phyloP scores from a whole-genome alignment of 352 stramenopile species.

The Pythium oligandrum region DNA sequence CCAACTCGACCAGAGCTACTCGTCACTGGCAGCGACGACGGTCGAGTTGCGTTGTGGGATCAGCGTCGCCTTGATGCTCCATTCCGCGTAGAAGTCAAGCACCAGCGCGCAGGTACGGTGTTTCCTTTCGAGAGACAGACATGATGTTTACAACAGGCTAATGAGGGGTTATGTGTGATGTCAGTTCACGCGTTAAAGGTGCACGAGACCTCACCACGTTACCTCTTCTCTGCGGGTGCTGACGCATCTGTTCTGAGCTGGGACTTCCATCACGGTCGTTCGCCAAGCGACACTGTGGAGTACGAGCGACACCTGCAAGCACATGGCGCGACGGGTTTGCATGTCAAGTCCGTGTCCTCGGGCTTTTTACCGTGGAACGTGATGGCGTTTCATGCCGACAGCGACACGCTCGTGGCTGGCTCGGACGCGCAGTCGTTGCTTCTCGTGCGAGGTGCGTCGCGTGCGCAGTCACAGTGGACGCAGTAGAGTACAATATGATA shows the following conservation, averaged over 20 bases:
- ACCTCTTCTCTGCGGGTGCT: slow-evolving; percentile 61
- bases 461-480: slow-evolving; percentile 8
- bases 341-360: slow-evolving; percentile 31
- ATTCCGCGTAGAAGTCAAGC: slow-evolving; percentile 59
- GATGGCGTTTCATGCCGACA: slow-evolving; percentile 63
- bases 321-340: slow-evolving; percentile 20
- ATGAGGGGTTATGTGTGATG: not conserved
- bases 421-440: slow-evolving; percentile 75
- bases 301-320: slow-evolving; percentile 35
- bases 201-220: slow-evolving; percentile 54
- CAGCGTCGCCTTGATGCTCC: slow-evolving; percentile 58
- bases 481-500: too few relatives aligned
- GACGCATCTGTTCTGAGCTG: slow-evolving; percentile 61
- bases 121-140: too few relatives aligned
- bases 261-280: slow-evolving; percentile 64
- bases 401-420: slow-evolving; percentile 65
- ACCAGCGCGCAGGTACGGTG: slow-evolving; percentile 46
- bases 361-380: slow-evolving; percentile 60
- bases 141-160: too few relatives aligned
- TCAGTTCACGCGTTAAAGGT: slow-evolving; percentile 61
- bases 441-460: slow-evolving; percentile 58
- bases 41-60: slow-evolving; percentile 70
- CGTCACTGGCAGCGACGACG: slow-evolving; percentile 64
- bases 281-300: slow-evolving; percentile 42
- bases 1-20: slow-evolving; percentile 74